A percentile compares a stretch with the other conserved stretches of the same genome.
These are phyloP conservation scores for Opeltia flavorubescens DNA, from an alignment of 495 filamentous ascomycete species.

Conservation along the genomic window DNA sequence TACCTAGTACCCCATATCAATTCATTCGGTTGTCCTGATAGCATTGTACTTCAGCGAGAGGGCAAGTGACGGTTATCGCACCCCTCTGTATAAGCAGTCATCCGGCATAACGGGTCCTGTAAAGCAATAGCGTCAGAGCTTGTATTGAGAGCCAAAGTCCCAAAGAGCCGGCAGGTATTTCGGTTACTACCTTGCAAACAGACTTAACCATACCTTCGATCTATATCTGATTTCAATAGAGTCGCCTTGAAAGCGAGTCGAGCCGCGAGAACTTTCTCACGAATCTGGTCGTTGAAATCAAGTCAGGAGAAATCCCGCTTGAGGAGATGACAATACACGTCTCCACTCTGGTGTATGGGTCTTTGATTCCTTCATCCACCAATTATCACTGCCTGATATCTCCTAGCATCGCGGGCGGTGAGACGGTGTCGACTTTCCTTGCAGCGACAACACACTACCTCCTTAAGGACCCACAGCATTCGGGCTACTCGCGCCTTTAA, in stretches of 20 bases:
- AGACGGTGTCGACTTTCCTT: constrained; percentile 15
- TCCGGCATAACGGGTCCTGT: too few species aligned
- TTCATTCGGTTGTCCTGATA: too few species aligned
- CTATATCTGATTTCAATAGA: too few species aligned
- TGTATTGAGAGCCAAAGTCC: too few species aligned
- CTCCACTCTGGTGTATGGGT: constrained; percentile 12
- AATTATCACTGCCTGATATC: not conserved
- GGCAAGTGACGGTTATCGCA: too few species aligned
- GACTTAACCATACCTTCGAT: too few species aligned
- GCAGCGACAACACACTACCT: constrained; percentile 13
- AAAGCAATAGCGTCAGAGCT: too few species aligned
- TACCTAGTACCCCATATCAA: too few species aligned
- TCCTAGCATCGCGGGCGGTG: constrained; percentile 18
- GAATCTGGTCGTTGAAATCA: constrained; percentile 12
- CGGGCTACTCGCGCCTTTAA: not conserved
- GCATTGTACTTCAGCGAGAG: too few species aligned
- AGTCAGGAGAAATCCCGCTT: constrained; percentile 13
- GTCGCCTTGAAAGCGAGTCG: not conserved
- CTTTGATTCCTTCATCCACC: not conserved
- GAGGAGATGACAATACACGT: constrained; percentile 14
- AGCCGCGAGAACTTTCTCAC: constrained; percentile 16
- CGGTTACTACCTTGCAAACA: too few species aligned
- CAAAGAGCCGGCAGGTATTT: too few species aligned
- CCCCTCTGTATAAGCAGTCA: too few species aligned
- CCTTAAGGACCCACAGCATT: constrained; percentile 1